Conservation (phyloP, 176 grass and related monocot species). For the Elymus sibiricus region DNA sequence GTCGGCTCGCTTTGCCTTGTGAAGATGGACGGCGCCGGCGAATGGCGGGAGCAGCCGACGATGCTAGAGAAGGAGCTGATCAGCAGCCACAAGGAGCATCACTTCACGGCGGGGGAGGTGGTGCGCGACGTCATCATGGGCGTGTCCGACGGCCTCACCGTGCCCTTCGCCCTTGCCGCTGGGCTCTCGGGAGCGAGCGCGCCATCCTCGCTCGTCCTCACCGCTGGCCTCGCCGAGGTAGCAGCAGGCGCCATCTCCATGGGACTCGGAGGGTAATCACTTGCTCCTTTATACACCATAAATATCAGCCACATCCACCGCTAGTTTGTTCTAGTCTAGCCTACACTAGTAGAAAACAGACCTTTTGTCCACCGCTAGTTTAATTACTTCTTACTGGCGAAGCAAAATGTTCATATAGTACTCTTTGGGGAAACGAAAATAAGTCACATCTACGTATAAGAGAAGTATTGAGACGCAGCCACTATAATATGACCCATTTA, state of each 20-base stretch:
- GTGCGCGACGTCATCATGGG: constrained; percentile 90
- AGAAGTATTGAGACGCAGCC: not conserved
- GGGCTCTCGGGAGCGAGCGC: constrained; percentile 79
- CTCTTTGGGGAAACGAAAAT: too few species aligned
- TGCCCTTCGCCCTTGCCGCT: constrained; percentile 55
- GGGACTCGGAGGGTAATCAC: constrained; percentile 82
- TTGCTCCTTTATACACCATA: not conserved
- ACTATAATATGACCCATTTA: not conserved
- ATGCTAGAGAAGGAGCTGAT: constrained; percentile 31
- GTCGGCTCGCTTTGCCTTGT: too few species aligned
- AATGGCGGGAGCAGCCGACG: constrained; percentile 21
- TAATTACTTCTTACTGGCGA: too few species aligned
- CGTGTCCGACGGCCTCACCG: constrained; percentile 69
- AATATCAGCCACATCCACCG: not conserved
- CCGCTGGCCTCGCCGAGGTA: constrained; percentile 75
- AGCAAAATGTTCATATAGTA: too few species aligned
- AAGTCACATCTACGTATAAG: not conserved
- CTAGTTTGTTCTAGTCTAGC: not conserved
- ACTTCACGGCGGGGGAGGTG: constrained; percentile 81
- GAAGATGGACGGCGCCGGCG: constrained; percentile 10
- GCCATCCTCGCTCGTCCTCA: constrained; percentile 76
- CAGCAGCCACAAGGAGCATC: constrained; percentile 56
- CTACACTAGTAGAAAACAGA: too few species aligned
- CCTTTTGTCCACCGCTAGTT: too few species aligned
- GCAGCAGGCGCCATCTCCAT: constrained; percentile 88